Evolutionary conservation across 805 yeast genomes (phyloP), one percentile per base, ranked within the genome.

Genomic region (Allodekkera sacchari): DNA sequence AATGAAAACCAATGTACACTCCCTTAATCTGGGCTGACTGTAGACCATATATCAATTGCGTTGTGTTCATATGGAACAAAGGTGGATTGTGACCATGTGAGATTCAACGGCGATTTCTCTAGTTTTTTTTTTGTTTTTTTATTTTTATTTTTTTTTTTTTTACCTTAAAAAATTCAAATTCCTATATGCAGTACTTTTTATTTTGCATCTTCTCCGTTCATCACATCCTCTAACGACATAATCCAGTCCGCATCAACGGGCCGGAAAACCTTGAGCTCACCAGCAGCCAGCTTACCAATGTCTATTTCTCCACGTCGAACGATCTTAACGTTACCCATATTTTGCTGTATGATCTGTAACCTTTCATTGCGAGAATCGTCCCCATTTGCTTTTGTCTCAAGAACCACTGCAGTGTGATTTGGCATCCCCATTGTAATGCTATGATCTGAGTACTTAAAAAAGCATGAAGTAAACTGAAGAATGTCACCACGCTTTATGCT

Each of bases 401-500:
- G 59, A 32, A 59, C 59, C 22, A 61, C 42, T 1, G 64, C 47
- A 0, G 79, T 72, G 45, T 73, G 80, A 45, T 72, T 66, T 4
- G 80, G 80, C 4, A 58, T 56, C 0, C 80, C 80, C 38, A 52
- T 61, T 4, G 57, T 55, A 16, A 51, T 35, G 4, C 68, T 61
- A 7, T 43, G 43, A 15, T 50, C 50, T 5, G 56, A 52, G 36
- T 59, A 53, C 32, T 55, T 53, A 39, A 72, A 66, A 4, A 49
- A 49, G 27, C 71, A 61, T 4, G 52, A 39, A 28, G 52, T 57
- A 42, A 62, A 73, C 45, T 73, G 80, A 13, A 73, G 36, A 23
- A 73, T 63, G 45, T 73, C 80, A n/a, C 80, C 80, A 35, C 72
- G 55, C 36, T 63, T 59, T 22, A 72, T 47, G 16, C 54, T 60